Evolutionary conservation across 352 stramenopile genomes (phyloP), one percentile per base, ranked within the genome.

Genomic region (Phytophthora pini): DNA sequence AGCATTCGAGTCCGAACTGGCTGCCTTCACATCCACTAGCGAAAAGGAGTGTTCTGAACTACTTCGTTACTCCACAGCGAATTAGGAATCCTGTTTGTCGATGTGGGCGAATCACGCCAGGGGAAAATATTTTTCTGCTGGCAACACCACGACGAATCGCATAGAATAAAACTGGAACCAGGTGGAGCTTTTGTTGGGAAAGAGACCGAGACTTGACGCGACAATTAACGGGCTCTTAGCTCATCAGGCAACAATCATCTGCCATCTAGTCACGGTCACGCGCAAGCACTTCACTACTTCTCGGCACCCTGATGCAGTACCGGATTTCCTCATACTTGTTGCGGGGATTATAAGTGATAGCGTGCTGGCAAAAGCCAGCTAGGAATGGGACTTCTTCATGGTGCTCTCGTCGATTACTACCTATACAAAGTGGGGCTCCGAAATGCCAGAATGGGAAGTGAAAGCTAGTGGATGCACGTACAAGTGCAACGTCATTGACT

Each of bases 241-340:
- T 29, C 26, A 39, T n/a, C 45, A 53, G 41, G 27, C 26, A 31
- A 53, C 46, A n/a, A 53, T 53, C 13, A 24, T 41, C 31, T 27
- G 27, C 1, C 46, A 53, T 11, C 8, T 41, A 4, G 41, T 43
- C 29, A 53, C 17, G 3, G 27, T 31, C 46, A 31, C n/a, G 1
- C 27, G 45, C 24, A 53, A 53, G 46, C 46, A 53, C 6, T 53
- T 27, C 5, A 53, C 46, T 0, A 53, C 46, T 0, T 41, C 46
- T 20, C 46, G 46, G 15, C 46, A 53, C 46, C 27, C 46, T 1
- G n/a, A 24, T n/a, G 13, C 27, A 4, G 46, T 53, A 1, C 46
- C 31, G n/a, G 46, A 53, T 9, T 41, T 43, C 27, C 27, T 53
- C 41, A n/a, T 27, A 1, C 27, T 27, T 5, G 46, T 41, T 5